phyloP scores from a whole-genome alignment of 129 eudicot genomes.

The Ambrosia artemisiifolia region DNA sequence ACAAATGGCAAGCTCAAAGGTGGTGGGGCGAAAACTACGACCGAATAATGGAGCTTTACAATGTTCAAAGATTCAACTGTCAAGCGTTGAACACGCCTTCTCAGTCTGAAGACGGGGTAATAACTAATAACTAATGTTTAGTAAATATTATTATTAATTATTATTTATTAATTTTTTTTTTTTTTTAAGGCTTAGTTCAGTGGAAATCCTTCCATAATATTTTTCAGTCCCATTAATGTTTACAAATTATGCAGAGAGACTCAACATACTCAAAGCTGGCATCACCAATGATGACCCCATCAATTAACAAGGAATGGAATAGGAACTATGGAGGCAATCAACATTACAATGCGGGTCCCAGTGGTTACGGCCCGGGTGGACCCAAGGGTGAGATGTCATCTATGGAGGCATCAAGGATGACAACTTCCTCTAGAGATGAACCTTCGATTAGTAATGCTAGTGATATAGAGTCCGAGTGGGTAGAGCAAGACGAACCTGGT shows the following conservation, averaged over 20 bases:
- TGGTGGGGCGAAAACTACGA: constrained; percentile 98
- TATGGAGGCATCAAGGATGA: constrained; percentile 89
- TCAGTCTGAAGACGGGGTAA: constrained; percentile 85
- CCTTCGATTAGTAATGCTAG: constrained; percentile 89
- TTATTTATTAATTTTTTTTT: too few relatives aligned
- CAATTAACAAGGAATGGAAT: constrained; percentile 74
- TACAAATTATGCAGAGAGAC: constrained; percentile 60
- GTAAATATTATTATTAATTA: background rate
- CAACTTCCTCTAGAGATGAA: constrained; percentile 84
- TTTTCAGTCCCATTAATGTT: background rate
- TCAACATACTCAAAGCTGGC: constrained; percentile 81
- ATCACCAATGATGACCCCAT: constrained; percentile 81
- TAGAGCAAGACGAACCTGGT: constrained; percentile 97
- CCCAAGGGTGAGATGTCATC: constrained; percentile 62
- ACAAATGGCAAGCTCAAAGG: constrained; percentile 96
- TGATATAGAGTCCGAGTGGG: constrained; percentile 89
- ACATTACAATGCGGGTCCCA: constrained; percentile 51
- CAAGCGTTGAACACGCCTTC: constrained; percentile 85
- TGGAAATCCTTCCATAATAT: too few relatives aligned
- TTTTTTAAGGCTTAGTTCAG: too few relatives aligned
- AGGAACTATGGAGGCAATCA: constrained; percentile 46
- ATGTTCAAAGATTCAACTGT: constrained; percentile 81
- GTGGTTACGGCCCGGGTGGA: constrained; percentile 48
- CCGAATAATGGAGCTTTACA: constrained; percentile 90
- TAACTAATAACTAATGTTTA: background rate